Conservation (phyloP, 805 yeast genomes). For the Kazachstania psychrophila region DNA sequence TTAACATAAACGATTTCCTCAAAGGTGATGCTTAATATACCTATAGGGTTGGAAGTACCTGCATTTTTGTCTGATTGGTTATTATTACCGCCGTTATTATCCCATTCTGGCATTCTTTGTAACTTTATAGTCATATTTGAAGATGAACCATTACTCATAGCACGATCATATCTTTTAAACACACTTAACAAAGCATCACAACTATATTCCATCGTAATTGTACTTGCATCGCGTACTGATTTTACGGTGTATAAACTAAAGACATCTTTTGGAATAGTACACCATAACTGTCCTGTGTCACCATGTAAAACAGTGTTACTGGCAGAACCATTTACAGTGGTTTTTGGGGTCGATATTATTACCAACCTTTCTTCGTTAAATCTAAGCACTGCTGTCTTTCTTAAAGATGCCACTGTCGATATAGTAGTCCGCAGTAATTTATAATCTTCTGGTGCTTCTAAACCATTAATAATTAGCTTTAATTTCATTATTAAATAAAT, state of each 20-base stretch:
- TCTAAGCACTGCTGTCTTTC: constrained; percentile 27
- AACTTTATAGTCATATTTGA: constrained; percentile 24
- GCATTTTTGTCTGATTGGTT: background rate
- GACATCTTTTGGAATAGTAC: constrained; percentile 26
- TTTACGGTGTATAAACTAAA: constrained; percentile 21
- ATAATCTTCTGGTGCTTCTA: constrained; percentile 26
- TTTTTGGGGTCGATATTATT: constrained; percentile 26
- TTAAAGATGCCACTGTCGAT: constrained; percentile 23
- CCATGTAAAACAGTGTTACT: constrained; percentile 15
- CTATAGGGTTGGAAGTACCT: constrained; percentile 17
- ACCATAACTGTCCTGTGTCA: constrained; percentile 29
- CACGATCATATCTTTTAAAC: constrained; percentile 24
- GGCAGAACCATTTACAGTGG: constrained; percentile 6
- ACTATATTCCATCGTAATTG: constrained; percentile 27
- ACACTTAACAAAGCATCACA: constrained; percentile 26
- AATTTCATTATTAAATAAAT: constrained; percentile 26
- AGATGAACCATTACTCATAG: constrained; percentile 22
- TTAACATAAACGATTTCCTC: constrained; percentile 22
- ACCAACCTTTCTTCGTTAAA: constrained; percentile 25
- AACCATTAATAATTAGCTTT: constrained; percentile 21
- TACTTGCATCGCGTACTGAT: constrained; percentile 22
- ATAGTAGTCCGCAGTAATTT: constrained; percentile 26
- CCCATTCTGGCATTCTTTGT: constrained; percentile 25
- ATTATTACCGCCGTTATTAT: background rate
- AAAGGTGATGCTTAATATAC: constrained; percentile 24